These are phyloP conservation scores for Arbutus unedo DNA, from an alignment of 148 eudicot genomes.

Conservation along the genomic window DNA sequence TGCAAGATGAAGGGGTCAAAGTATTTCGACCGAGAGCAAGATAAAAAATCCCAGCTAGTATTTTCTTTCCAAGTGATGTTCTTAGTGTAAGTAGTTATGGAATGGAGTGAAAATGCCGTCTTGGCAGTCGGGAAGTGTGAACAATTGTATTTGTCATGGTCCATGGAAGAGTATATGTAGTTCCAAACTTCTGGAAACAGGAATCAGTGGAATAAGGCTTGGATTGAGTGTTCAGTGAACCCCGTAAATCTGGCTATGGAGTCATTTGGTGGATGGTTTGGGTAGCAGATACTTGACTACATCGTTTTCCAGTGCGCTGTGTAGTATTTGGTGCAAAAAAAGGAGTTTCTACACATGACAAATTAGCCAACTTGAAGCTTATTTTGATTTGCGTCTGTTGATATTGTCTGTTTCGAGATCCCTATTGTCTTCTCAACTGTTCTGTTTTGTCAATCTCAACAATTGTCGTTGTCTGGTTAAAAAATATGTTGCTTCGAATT, in stretches of 20 bases:
- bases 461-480: neutral
- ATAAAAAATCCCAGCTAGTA: neutral
- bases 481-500: neutral
- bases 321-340: neutral
- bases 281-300: neutral
- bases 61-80: neutral
- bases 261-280: neutral
- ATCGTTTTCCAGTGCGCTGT: neutral
- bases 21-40: neutral
- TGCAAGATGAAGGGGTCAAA: slow-evolving; percentile 2
- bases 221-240: neutral
- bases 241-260: neutral
- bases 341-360: neutral
- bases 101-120: neutral
- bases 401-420: neutral
- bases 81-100: neutral
- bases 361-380: neutral
- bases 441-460: neutral
- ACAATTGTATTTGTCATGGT: neutral
- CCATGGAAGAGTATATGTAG: neutral
- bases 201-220: neutral
- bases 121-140: neutral
- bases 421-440: neutral
- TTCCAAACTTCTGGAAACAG: neutral
- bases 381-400: neutral